Evolutionary conservation across 1,284 basidiomycete genomes (phyloP).

Genomic region (Cutaneotrichosporon sp.): DNA sequence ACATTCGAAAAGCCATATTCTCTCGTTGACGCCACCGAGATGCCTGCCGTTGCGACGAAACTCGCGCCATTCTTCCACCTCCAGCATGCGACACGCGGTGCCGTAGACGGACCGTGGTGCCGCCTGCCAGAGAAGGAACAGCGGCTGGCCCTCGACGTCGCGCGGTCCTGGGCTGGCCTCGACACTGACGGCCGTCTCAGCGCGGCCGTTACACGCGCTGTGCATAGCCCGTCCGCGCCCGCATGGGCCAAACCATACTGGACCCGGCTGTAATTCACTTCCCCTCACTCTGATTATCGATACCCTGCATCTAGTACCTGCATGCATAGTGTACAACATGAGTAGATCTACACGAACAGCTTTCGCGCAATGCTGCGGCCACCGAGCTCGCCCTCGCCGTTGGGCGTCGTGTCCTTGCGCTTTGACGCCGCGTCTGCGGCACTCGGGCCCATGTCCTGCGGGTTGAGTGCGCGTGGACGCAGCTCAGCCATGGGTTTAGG

Average conservation of each 20-base stretch:
- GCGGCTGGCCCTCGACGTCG: conserved; percentile 54
- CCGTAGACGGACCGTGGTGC: conserved; percentile 65
- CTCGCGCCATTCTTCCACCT: conserved; percentile 73
- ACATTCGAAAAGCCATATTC: conserved; percentile 41
- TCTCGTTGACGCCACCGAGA: conserved; percentile 52
- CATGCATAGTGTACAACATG: conserved; percentile 20
- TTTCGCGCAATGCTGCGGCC: conserved; percentile 15
- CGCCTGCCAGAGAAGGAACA: conserved; percentile 54
- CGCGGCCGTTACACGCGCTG: conserved; percentile 9
- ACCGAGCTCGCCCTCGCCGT: conserved; percentile 5
- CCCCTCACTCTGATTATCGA: not conserved
- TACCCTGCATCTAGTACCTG: conserved; percentile 6
- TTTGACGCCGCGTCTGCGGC: conserved; percentile 1
- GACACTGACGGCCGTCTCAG: conserved; percentile 19
- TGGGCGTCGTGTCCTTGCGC: conserved; percentile 9
- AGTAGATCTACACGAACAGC: conserved; percentile 11
- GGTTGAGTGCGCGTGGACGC: conserved; percentile 40
- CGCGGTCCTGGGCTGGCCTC: conserved; percentile 28
- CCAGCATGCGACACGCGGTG: conserved; percentile 62
- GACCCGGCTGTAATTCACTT: not conserved
- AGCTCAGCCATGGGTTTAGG: conserved; percentile 46
- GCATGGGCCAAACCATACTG: conserved; percentile 14
- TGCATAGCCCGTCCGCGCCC: not conserved
- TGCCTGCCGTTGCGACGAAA: conserved; percentile 32
- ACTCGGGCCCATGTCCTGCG: conserved; percentile 28